phyloP scores from a whole-genome alignment of 257 asterid species.

The Petunia secreta region DNA sequence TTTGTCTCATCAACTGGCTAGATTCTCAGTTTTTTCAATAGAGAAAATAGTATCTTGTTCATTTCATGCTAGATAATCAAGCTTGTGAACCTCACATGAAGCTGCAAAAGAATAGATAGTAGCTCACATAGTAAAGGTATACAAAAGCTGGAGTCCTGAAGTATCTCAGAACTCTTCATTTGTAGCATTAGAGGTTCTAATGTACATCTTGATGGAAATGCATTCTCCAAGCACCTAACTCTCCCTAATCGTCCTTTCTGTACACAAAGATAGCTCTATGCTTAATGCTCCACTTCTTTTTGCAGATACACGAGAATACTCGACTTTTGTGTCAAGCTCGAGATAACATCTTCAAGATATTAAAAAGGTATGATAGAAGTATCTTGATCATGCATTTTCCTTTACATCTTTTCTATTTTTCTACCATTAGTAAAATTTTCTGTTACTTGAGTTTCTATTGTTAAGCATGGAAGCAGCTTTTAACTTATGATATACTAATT shows the following conservation, averaged over 20 bases:
- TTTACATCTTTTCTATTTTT: background rate
- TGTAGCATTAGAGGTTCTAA: background rate
- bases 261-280: background rate
- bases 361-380: slow-evolving; percentile 55
- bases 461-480: background rate
- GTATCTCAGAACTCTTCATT: no score
- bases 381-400: background rate
- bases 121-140: no score
- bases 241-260: background rate
- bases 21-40: background rate
- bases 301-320: slow-evolving; percentile 74
- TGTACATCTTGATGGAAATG: background rate
- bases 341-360: slow-evolving; percentile 65
- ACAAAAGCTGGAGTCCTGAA: no score
- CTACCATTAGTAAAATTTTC: background rate
- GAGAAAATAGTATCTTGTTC: background rate
- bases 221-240: slow-evolving; percentile 3
- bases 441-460: background rate
- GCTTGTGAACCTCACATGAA: no score
- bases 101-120: no score
- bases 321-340: slow-evolving; percentile 75
- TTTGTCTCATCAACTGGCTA: background rate
- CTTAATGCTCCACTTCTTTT: slow-evolving; percentile 13
- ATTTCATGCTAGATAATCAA: no score
- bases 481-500: background rate